Evolutionary conservation across 78 protist species (phyloP).

Genomic region (Dictyostelium purpureum): DNA sequence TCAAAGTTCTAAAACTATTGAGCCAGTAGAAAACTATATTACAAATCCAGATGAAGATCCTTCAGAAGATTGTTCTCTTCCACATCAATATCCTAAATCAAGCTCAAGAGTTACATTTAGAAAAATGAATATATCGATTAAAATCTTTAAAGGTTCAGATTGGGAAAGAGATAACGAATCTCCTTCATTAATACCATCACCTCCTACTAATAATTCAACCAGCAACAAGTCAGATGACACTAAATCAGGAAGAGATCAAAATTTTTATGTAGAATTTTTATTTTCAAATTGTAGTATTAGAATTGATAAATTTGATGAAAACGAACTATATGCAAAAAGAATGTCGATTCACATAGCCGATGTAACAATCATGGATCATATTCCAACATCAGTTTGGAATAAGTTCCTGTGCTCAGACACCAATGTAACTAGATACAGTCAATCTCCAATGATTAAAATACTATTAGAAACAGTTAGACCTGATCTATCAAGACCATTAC

Average conservation of each 20-base stretch:
- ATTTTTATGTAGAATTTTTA: constrained; percentile 31
- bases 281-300: constrained; percentile 46
- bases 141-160: constrained; percentile 58
- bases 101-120: not conserved
- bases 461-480: constrained; percentile 65
- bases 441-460: constrained; percentile 71
- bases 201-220: not conserved
- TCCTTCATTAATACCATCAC: not conserved
- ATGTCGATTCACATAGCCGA: constrained; percentile 29
- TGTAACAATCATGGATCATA: constrained; percentile 58
- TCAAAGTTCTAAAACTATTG: constrained; percentile 7
- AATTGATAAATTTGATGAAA: constrained; percentile 59
- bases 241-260: constrained; percentile 27
- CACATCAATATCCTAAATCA: constrained; percentile 50
- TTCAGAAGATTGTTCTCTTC: constrained; percentile 37
- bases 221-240: no score
- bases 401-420: constrained; percentile 61
- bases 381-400: constrained; percentile 60
- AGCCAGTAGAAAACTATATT: constrained; percentile 59
- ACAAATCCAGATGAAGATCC: constrained; percentile 74
- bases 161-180: constrained; percentile 12
- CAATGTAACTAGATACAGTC: constrained; percentile 44
- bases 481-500: constrained; percentile 42
- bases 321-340: constrained; percentile 32
- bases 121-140: constrained; percentile 41